A percentile compares a stretch with the other conserved stretches of the same genome.
phyloP scores from a whole-genome alignment of 495 filamentous ascomycete species.

The Jackrogersella multiformis region DNA sequence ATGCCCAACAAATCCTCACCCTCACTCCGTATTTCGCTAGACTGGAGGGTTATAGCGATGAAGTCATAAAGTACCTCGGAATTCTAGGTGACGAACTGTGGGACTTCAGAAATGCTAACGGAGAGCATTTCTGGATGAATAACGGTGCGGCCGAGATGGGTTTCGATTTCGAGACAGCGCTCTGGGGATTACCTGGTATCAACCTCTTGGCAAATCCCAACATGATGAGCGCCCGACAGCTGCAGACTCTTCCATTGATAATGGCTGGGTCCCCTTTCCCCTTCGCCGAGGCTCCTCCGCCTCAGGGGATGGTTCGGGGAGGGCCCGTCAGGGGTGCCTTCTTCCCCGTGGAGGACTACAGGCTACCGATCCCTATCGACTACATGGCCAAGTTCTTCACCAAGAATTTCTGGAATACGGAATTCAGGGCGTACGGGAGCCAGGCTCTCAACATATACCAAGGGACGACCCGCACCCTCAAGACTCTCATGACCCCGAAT shows the following conservation, averaged over 20 bases:
- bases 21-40: too few species aligned
- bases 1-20: constrained; percentile 3
- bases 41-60: not conserved
- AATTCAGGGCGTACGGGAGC: constrained; percentile 22
- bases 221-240: not conserved
- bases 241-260: not conserved
- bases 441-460: constrained; percentile 26
- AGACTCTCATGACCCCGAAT: not conserved
- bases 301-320: too few species aligned
- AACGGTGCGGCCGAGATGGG: constrained; percentile 31
- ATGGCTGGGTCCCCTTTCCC: not conserved
- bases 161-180: constrained; percentile 37
- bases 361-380: constrained; percentile 24
- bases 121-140: constrained; percentile 34
- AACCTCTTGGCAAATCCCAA: not conserved
- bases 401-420: constrained; percentile 38
- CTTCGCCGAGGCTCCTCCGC: not conserved
- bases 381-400: constrained; percentile 39
- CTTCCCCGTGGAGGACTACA: not conserved
- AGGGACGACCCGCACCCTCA: not conserved
- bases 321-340: not conserved
- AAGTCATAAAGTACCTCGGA: not conserved
- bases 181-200: constrained; percentile 11
- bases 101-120: not conserved
- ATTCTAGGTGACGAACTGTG: constrained; percentile 6